These are phyloP conservation scores for Pythium monospermum DNA, from an alignment of 352 stramenopile genomes.

Conservation along the genomic window DNA sequence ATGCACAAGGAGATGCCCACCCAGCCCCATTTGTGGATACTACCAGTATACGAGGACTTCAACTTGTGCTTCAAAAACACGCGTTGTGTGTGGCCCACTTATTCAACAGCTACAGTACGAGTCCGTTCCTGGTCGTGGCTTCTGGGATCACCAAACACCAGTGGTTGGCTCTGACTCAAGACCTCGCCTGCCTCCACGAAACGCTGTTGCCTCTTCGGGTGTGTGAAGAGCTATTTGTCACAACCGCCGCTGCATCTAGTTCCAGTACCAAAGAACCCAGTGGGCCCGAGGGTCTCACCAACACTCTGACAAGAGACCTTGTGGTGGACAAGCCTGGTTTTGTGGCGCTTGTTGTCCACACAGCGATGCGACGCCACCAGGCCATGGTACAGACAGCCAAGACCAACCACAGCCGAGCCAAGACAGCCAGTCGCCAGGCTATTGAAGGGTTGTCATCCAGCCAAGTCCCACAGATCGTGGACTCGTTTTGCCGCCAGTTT, in stretches of 20 bases:
- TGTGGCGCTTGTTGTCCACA: not conserved
- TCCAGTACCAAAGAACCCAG: not conserved
- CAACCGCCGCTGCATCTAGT: not conserved
- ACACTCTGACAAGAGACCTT: not conserved
- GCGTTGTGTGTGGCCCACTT: slow-evolving; percentile 35
- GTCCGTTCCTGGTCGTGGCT: slow-evolving; percentile 8
- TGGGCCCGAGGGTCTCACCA: not conserved
- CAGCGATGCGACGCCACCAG: not conserved
- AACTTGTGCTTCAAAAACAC: slow-evolving; percentile 38
- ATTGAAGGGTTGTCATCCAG: no score
- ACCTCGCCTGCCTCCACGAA: slow-evolving; percentile 17
- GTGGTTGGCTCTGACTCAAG: slow-evolving; percentile 31
- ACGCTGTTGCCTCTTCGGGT: not conserved
- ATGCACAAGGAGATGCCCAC: slow-evolving; percentile 7
- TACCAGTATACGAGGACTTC: slow-evolving; percentile 25
- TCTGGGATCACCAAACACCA: slow-evolving; percentile 13
- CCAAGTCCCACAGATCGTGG: slow-evolving; percentile 36
- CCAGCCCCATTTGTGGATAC: no score
- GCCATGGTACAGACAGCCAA: not conserved
- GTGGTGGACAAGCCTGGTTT: slow-evolving; percentile 3
- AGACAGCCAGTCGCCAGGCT: not conserved
- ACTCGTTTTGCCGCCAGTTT: slow-evolving; percentile 35
- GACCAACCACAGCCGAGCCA: not conserved
- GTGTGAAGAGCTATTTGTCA: slow-evolving; percentile 5
- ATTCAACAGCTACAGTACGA: slow-evolving; percentile 33